Base-by-base conservation (phyloP, 805 yeast species). In the Candida alai region DNA sequence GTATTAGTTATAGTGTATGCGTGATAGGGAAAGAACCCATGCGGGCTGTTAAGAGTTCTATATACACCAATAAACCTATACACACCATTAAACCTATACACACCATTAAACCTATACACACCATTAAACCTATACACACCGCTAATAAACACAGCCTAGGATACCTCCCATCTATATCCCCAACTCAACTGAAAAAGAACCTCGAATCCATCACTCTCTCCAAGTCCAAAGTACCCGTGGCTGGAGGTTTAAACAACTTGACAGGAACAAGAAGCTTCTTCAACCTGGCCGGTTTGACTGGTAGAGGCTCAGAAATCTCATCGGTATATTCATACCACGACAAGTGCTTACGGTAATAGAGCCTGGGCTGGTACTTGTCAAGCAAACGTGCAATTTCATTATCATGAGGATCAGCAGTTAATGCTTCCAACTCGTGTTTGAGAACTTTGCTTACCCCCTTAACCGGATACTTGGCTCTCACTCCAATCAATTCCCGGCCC, bases 111-210 rank as follows among this genome's bases (percentile, higher is more conserved):
- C n/a, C n/a, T n/a, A n/a, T n/a, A n/a, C n/a, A n/a, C n/a, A n/a
- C n/a, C n/a, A n/a, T n/a, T n/a, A n/a, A n/a, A n/a, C n/a, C n/a
- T n/a, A n/a, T n/a, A n/a, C n/a, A n/a, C n/a, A n/a, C n/a, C n/a
- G n/a, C n/a, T n/a, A n/a, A n/a, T n/a, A n/a, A n/a, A n/a, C n/a
- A 24, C 9, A 24, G 6, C n/a, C 12, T 8, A 24, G 8, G 14
- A 12, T 28, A 28, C 8, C 14, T 17, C 19, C 19, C 10, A 25
- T 32, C 20, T 26, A n/a, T 18, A 24, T 13, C 23, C 14, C 5
- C 12, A 15, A 10, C 13, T 21, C 42, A 65, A 11, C 68, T 58
- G 38, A 66, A 67, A 40, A 67, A 67, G 43, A 42, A 61, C 34
- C 41, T 48, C 47, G 69, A 64, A 6, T 54, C 34, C 20, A 51